Evolutionary conservation across 306 rosid genomes (phyloP), one percentile per base, ranked within the genome.

Genomic region (Heteromeles arbutifolia): DNA sequence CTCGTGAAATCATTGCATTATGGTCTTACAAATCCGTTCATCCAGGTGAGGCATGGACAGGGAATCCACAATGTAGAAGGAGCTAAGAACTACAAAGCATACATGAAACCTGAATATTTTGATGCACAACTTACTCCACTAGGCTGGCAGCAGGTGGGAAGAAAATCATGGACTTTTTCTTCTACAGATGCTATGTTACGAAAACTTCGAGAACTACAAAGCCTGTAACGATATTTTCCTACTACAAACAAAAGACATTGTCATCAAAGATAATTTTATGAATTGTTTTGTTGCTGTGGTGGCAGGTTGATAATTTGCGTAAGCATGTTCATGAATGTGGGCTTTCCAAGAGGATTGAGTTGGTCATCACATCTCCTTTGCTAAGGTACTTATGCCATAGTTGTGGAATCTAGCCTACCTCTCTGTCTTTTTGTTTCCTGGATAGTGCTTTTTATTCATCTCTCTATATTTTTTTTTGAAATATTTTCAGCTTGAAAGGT

Each of bases 21-120:
- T 78, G 69, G 61, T 82, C 84, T 82, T 74, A 67, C 80, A 82
- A 85, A 80, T 69, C 81, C 72, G 18, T 70, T 62, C 61, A 82
- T 86, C 77, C 89, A 86, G 89, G 89, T 86, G 78, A 86, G 89
- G 85, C 89, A 86, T 68, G 89, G 81, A 26, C 89, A 86, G 74
- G 89, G 89, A 59, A 83, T 86, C 80, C 89, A 86, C 86, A 86
- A 86, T 63, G 81, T 86, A 24, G 89, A 86, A 4, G 89, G 89
- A 72, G 87, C 83, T 21, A 86, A 86, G 79, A 86, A 79, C 73
- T 86, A 83, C 82, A 83, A 83, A 63, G 80, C 83, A 54, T 86
- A 80, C 66, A 32, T 86, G 81, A 74, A 76, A 77, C 89, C 89
- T 71, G 87, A 74, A 72, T 86, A 65, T 78, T 86, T 86, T 68